Base-by-base conservation (phyloP, 148 eudicot species). In the Rhododendron mucronatum region DNA sequence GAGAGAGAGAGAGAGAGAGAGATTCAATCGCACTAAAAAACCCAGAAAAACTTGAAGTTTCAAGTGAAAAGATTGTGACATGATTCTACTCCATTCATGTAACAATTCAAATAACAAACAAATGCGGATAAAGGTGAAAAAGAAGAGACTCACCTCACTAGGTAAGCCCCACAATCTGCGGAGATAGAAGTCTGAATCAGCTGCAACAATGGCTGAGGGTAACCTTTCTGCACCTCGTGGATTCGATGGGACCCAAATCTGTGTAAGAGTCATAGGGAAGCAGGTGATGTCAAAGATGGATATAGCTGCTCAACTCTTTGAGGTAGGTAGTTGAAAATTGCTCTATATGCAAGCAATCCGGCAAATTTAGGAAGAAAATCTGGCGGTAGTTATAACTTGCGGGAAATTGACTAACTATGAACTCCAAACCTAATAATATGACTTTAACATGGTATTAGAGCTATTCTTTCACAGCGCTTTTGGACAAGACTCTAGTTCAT, bases 221-320 rank as follows among this genome's bases (percentile, higher is more conserved):
- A 89, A 59, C 78, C 76, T 51, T 85, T 89, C 91, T 48, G 91
- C 89, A 82, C 91, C 91, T 21, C 86, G 85, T 14, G 91, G 91
- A 83, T 89, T 89, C 20, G 91, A 47, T 28, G 91, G 83, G 26
- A 85, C 87, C 83, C 80, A 89, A 48, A 89, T 87, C 91, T 89
- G 87, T 85, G 51, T 47, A n/a, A 45, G 14, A 59, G 26, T 57
- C 76, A 74, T 11, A 55, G 21, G 59, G 44, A 28, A 44, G 30
- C 30, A 85, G 11, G 30, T 5, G 2, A 63, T 45, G 75, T 78
- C 57, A 61, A 78, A 85, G 28, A 61, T n/a, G 14, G 28, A 78
- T 57, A 8, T 53, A 57, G 26, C n/a, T 55, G 37, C 35, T 35
- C 12, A 35, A 39, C 53, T 55, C 53, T 41, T 35, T 14, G 28